A percentile compares a stretch with the other conserved stretches of the same genome.
Conservation (phyloP, 148 eudicot genomes). For the Euryodendron excelsum region DNA sequence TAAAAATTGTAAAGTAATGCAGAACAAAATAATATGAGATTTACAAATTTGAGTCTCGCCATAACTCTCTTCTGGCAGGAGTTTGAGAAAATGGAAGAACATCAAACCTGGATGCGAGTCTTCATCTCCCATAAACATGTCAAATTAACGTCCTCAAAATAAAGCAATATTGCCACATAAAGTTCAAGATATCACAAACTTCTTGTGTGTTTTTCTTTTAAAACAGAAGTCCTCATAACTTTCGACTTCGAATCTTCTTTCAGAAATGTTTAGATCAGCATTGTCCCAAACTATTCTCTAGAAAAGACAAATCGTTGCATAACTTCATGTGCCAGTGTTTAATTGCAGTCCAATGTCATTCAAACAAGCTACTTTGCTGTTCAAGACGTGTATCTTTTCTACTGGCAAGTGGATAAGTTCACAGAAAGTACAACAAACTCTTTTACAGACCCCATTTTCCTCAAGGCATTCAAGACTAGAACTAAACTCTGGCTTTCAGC, state of each 20-base stretch:
- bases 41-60: no score
- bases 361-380: not conserved
- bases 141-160: not conserved
- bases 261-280: not conserved
- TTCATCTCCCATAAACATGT: not conserved
- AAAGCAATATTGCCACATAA: not conserved
- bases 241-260: not conserved
- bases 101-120: not conserved
- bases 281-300: not conserved
- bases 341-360: not conserved
- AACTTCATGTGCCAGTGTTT: not conserved
- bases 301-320: not conserved
- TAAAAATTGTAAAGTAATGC: no score
- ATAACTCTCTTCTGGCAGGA: not conserved
- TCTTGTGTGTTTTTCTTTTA: not conserved
- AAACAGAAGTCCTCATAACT: not conserved
- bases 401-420: not conserved
- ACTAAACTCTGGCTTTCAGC: not conserved
- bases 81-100: not conserved
- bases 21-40: no score
- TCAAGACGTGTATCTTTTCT: not conserved
- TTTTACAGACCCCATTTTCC: not conserved
- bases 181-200: not conserved
- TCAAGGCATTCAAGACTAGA: not conserved
- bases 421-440: no score